phyloP scores from a whole-genome alignment of 139 green algal species.

The Monoraphidium neglectum region DNA sequence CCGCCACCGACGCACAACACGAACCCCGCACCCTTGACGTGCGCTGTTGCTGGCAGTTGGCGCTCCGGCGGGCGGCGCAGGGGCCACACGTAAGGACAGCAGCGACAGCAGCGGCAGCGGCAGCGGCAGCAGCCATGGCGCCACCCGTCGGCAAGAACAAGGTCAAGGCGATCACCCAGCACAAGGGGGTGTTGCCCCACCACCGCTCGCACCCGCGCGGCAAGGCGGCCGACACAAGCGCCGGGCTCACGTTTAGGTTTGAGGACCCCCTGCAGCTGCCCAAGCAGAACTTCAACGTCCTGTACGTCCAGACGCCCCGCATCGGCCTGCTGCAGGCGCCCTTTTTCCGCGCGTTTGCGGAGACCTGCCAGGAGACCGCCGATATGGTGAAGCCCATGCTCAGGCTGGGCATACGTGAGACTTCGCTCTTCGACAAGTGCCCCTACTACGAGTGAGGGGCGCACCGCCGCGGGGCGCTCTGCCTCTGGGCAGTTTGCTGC shows the following conservation, averaged over 20 bases:
- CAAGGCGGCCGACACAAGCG: no score
- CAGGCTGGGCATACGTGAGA: conserved; percentile 44
- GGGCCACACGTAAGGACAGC: no score
- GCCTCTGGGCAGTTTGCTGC: neutral
- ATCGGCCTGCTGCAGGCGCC: conserved; percentile 22
- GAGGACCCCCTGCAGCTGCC: conserved; percentile 6
- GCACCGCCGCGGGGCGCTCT: neutral
- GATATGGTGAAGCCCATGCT: conserved; percentile 37
- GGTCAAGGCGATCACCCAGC: no score
- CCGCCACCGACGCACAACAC: no score
- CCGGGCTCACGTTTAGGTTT: neutral
- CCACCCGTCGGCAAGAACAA: no score
- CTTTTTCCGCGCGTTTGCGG: conserved; percentile 15
- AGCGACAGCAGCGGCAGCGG: no score
- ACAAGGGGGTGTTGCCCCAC: no score
- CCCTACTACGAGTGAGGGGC: conserved; percentile 30
- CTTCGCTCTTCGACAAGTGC: conserved; percentile 39
- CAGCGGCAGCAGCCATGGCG: no score
- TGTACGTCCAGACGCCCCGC: conserved; percentile 38
- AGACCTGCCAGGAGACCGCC: conserved; percentile 35
- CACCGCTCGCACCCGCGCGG: no score
- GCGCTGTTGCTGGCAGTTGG: no score
- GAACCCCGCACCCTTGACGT: no score
- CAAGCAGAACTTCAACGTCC: conserved; percentile 41
- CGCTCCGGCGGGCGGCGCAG: no score